Conservation (phyloP, 164 flowering plant genomes). For the Stephania japonica region DNA sequence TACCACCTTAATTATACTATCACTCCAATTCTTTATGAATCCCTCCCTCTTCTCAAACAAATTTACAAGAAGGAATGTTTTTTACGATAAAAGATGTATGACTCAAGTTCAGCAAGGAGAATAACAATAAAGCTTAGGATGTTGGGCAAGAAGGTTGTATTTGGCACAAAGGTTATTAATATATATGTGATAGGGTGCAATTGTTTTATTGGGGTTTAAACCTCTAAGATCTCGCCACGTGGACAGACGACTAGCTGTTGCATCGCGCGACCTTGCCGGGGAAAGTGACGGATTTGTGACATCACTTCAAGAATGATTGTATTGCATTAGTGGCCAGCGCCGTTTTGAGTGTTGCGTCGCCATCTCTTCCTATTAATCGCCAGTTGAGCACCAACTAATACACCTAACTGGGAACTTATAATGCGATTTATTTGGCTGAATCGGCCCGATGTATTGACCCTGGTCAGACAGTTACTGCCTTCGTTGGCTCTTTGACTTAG, state of each 20-base stretch:
- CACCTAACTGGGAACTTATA: neutral
- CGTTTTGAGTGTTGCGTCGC: neutral
- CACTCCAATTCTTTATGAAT: neutral
- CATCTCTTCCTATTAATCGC: neutral
- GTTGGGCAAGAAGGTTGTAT: slow-evolving; percentile 1
- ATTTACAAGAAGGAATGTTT: too few species aligned
- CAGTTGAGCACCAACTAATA: neutral
- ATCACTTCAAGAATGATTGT: slow-evolving; percentile 14
- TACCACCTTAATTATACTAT: slow-evolving; percentile 17
- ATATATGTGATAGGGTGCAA: slow-evolving; percentile 8
- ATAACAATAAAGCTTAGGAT: neutral
- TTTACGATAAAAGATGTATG: too few species aligned
- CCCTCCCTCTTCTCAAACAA: neutral
- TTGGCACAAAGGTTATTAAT: slow-evolving; percentile 21
- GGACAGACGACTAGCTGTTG: slow-evolving; percentile 19
- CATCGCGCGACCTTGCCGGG: slow-evolving; percentile 14
- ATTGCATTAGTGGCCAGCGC: neutral
- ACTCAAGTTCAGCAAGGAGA: too few species aligned
- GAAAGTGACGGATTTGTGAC: slow-evolving; percentile 24
- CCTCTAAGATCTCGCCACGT: slow-evolving; percentile 27
- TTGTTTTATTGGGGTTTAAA: slow-evolving; percentile 6
- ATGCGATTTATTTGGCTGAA: neutral
- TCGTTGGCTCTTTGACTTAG: neutral
- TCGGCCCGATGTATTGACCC: neutral
- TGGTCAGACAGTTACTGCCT: neutral